Evolutionary conservation across 2,329 filamentous ascomycete genomes (phyloP).

Genomic region (Scedosporium minutisporum): DNA sequence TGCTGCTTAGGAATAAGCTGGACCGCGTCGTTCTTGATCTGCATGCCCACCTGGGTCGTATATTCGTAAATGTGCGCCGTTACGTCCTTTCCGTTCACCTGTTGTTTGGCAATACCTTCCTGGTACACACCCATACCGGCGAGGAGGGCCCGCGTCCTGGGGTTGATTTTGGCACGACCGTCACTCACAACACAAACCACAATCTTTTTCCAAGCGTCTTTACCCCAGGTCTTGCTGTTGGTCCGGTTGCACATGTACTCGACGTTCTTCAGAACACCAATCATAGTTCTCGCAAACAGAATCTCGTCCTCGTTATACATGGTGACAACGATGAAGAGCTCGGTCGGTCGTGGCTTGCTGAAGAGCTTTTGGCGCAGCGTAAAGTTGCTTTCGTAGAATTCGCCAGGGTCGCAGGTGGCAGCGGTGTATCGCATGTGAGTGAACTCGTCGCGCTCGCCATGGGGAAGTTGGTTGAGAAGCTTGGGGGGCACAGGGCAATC

Average conservation of each 20-base stretch:
- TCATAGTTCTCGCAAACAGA: slow-evolving; percentile 89
- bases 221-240: slow-evolving; percentile 95
- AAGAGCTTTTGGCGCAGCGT: slow-evolving; percentile 87
- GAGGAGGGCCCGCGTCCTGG: slow-evolving; percentile 76
- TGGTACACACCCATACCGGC: slow-evolving; percentile 95
- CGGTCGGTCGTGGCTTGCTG: slow-evolving; percentile 83
- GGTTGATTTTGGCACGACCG: slow-evolving; percentile 93
- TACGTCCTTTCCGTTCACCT: slow-evolving; percentile 92
- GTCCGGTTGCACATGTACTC: slow-evolving; percentile 94
- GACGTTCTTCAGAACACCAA: slow-evolving; percentile 96
- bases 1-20: slow-evolving; percentile 75
- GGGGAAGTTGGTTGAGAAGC: slow-evolving; percentile 76
- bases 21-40: slow-evolving; percentile 85
- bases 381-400: slow-evolving; percentile 84
- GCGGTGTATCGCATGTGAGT: slow-evolving; percentile 91
- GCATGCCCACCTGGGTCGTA: slow-evolving; percentile 75
- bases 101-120: slow-evolving; percentile 95
- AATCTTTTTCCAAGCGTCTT: slow-evolving; percentile 99
- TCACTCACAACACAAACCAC: slow-evolving; percentile 97
- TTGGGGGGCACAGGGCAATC: slow-evolving; percentile 91
- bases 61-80: slow-evolving; percentile 98
- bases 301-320: slow-evolving; percentile 99
- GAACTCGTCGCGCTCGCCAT: slow-evolving; percentile 86
- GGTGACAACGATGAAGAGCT: slow-evolving; percentile 91
- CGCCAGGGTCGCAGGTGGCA: slow-evolving; percentile 82